A percentile compares a stretch with the other conserved stretches of the same genome.
Conservation (phyloP, 768 basidiomycete species). For the Trametes cubensis region DNA sequence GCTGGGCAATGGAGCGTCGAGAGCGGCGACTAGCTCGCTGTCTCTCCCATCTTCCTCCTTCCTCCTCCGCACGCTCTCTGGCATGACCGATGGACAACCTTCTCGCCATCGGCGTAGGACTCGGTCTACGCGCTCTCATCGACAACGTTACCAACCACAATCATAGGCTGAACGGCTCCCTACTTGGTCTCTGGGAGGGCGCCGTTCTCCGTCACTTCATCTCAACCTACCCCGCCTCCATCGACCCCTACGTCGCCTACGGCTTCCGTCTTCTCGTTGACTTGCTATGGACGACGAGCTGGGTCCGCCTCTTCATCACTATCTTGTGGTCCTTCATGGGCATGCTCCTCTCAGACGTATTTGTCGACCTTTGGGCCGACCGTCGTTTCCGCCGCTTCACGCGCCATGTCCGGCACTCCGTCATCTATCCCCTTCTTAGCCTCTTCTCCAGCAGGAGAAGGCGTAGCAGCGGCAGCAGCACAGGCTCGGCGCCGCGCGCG, state of each 20-base stretch:
- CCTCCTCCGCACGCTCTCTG: slow-evolving; percentile 1
- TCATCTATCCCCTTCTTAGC: slow-evolving; percentile 26
- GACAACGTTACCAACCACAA: slow-evolving; percentile 53
- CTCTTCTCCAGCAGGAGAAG: slow-evolving; percentile 12
- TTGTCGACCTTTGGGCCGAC: slow-evolving; percentile 50
- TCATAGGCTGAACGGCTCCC: slow-evolving; percentile 57
- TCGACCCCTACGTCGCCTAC: slow-evolving; percentile 71
- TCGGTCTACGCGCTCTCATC: slow-evolving; percentile 64
- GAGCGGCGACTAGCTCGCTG: slow-evolving; percentile 4
- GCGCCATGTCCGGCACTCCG: slow-evolving; percentile 28
- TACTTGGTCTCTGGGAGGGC: slow-evolving; percentile 81
- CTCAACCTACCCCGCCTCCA: slow-evolving; percentile 62
- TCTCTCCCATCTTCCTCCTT: background rate
- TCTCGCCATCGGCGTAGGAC: slow-evolving; percentile 67
- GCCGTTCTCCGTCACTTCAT: slow-evolving; percentile 73
- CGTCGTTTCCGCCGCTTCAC: slow-evolving; percentile 35
- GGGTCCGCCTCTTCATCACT: slow-evolving; percentile 49
- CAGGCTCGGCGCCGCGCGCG: slow-evolving; percentile 22
- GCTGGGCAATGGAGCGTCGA: background rate
- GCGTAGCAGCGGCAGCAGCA: slow-evolving; percentile 1
- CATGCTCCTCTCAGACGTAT: slow-evolving; percentile 55
- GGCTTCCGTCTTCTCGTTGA: slow-evolving; percentile 74
- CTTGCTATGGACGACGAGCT: slow-evolving; percentile 62
- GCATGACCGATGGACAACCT: slow-evolving; percentile 63
- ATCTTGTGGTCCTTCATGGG: slow-evolving; percentile 56